Conservation (phyloP, 169 alveolate genomes). For the Eimeria brunetti region DNA sequence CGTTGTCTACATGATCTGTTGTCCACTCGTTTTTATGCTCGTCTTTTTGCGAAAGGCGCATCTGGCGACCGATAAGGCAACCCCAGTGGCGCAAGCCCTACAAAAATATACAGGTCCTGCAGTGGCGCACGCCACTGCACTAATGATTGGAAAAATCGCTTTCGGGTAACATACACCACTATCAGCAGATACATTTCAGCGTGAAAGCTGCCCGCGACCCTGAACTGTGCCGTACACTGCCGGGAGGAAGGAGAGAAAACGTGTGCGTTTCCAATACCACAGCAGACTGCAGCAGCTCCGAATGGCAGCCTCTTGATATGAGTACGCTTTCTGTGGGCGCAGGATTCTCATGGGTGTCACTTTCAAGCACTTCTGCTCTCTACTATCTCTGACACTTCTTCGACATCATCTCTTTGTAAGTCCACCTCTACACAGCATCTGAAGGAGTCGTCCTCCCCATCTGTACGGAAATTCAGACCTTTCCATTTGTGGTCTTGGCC, state of each 20-base stretch:
- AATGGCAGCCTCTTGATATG: neutral
- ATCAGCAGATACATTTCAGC: neutral
- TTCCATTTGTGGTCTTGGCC: neutral
- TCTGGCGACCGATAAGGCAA: neutral
- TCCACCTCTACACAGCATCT: neutral
- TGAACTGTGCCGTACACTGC: neutral
- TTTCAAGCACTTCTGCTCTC: conserved; percentile 32
- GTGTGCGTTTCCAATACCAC: neutral
- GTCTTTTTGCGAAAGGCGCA: conserved; percentile 50
- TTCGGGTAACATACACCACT: neutral
- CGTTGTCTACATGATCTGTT: conserved; percentile 15
- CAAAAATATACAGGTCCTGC: conserved; percentile 8
- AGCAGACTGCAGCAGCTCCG: neutral
- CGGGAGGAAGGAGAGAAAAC: neutral
- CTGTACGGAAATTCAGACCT: neutral
- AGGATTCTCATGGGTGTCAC: conserved; percentile 68
- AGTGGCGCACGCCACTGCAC: conserved; percentile 30
- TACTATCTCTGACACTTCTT: conserved; percentile 35
- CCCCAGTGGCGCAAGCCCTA: neutral
- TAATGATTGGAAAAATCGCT: conserved; percentile 9
- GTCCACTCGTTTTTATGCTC: conserved; percentile 54
- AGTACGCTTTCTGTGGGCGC: conserved; percentile 4
- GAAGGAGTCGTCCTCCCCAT: neutral
- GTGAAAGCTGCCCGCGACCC: neutral
- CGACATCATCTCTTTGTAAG: conserved; percentile 55